phyloP scores from a whole-genome alignment of 805 yeast genomes.

The Suhomyces sp. region DNA sequence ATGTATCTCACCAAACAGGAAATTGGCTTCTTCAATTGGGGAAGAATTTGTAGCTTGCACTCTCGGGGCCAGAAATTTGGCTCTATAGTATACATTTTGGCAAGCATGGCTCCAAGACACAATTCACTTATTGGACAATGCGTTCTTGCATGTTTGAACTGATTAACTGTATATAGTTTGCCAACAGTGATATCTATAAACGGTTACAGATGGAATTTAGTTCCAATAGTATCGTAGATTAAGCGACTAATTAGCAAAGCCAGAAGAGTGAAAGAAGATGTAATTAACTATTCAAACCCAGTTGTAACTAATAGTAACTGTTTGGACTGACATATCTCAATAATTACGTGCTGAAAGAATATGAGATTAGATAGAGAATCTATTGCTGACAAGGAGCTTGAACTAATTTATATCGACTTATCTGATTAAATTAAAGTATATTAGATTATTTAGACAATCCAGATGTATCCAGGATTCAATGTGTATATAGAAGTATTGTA shows the following conservation, averaged over 20 bases:
- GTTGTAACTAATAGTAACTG: too few relatives aligned
- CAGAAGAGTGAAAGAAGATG: too few relatives aligned
- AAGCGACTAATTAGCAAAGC: background rate
- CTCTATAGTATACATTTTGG: background rate
- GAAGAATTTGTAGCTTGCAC: background rate
- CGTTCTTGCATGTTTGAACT: background rate
- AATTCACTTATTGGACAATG: background rate
- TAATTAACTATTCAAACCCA: background rate
- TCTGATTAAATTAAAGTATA: background rate
- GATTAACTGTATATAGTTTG: background rate
- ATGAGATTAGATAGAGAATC: background rate
- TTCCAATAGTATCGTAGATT: background rate
- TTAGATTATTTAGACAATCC: background rate
- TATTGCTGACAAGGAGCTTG: background rate
- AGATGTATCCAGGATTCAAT: background rate
- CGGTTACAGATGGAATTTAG: background rate
- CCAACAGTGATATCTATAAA: background rate
- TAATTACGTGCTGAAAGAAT: too few relatives aligned
- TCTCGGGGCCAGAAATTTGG: background rate
- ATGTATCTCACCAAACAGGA: background rate
- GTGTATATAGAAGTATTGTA: background rate
- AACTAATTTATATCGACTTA: background rate
- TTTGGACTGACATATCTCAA: background rate
- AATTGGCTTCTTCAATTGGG: background rate
- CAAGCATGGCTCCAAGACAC: background rate